Evolutionary conservation across 371 early-diverging fungal species (phyloP), one percentile per base, ranked within the genome.

Genomic region (Fennellomyces sp.): DNA sequence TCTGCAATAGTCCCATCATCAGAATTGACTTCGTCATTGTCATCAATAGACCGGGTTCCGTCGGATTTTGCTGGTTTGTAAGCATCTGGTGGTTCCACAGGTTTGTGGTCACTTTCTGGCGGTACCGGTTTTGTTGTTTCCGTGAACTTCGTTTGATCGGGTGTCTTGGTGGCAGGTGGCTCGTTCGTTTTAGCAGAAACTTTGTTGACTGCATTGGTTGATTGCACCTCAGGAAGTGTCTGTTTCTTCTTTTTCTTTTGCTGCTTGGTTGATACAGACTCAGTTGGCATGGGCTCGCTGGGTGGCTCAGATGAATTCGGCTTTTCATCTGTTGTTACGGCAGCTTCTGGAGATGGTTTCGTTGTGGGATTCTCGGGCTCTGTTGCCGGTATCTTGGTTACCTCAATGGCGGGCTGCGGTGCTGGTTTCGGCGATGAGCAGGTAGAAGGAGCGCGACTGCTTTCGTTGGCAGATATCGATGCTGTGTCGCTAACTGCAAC

Each of bases 391-490:
- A 13, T 28, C 29, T 13, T 48, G 17, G 28, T 5, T 5, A 5
- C 23, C 5, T 15, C 29, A 28, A 38, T 52, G n/a, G 33, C 8
- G 49, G 8, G 17, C 38, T 60, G n/a, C 17, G 39, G 15, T 54
- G 48, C 26, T 30, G 47, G 30, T 27, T 49, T 53, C 5, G 55
- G 48, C 15, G 61, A 60, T 17, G 51, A 50, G n/a, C 38, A 38
- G 27, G 27, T 17, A 3, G 59, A 59, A 13, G 52, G 59, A 21
- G 51, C 51, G 15, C 38, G 35, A 23, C 59, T 59, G 23, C 59
- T 50, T 27, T 51, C 51, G 26, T 59, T 59, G 6, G 59, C 57
- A 12, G 57, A 56, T 19, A 56, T 29, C 13, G 57, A 42, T 56
- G 47, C 31, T 5, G 29, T 33, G 21, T 47, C 57, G n/a, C 39